Percentiles rank a stretch among this genome's conserved stretches.
Evolutionary conservation across 768 basidiomycete genomes (phyloP).

Genomic region (Termitomyces sp.): DNA sequence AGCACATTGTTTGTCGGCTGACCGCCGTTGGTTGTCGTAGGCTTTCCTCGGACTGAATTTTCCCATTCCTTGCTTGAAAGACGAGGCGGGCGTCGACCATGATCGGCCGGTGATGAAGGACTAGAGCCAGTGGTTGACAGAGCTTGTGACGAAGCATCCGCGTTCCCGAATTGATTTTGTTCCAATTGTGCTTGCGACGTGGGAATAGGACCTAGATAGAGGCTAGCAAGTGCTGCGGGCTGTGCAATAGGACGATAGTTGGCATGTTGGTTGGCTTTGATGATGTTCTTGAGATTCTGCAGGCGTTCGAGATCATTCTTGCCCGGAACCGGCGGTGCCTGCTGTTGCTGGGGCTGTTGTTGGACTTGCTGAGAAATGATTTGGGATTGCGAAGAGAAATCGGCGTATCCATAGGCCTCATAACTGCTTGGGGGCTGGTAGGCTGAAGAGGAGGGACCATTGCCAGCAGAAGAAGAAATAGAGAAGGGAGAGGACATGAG

Average conservation of each 20-base stretch:
- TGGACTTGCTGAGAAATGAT: conserved; percentile 8
- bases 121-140: conserved; percentile 16
- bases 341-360: conserved; percentile 21
- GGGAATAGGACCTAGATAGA: conserved; percentile 56
- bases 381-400: not conserved
- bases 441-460: conserved; percentile 20
- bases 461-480: conserved; percentile 26
- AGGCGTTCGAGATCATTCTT: conserved; percentile 70
- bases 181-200: conserved; percentile 19
- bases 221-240: conserved; percentile 57
- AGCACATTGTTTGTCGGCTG: conserved; percentile 31
- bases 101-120: conserved; percentile 20
- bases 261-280: conserved; percentile 71
- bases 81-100: conserved; percentile 20
- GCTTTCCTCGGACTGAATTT: conserved; percentile 16
- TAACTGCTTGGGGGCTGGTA: conserved; percentile 34
- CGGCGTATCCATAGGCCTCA: conserved; percentile 30
- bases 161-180: too few relatives aligned
- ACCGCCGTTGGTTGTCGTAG: conserved; percentile 16
- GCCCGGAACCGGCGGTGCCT: conserved; percentile 30
- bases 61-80: conserved; percentile 27
- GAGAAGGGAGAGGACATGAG: conserved; percentile 36
- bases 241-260: conserved; percentile 64
- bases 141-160: conserved; percentile 32
- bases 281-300: conserved; percentile 69